phyloP scores from a whole-genome alignment of 352 stramenopile species.

The Saprolegnia diclina region DNA sequence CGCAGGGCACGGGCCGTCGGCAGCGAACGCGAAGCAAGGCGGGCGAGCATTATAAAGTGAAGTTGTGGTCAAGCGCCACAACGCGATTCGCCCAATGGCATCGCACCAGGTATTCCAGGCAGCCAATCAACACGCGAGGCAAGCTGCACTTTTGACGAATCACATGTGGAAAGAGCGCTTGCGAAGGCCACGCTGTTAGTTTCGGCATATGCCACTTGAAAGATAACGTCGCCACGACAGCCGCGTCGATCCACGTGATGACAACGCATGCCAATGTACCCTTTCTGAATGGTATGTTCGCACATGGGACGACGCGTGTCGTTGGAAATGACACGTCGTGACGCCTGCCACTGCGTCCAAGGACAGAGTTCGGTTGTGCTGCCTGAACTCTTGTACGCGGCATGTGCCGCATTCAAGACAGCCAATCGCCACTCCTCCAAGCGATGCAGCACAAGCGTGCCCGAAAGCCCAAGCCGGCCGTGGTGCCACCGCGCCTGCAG shows the following conservation, averaged over 20 bases:
- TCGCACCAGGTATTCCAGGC: not conserved
- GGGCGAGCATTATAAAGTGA: slow-evolving; percentile 23
- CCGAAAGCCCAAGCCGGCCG: not conserved
- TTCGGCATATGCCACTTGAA: not conserved
- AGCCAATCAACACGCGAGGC: not conserved
- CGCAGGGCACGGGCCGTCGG: not conserved
- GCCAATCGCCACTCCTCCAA: not conserved
- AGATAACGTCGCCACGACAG: too few species aligned
- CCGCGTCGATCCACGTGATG: too few species aligned
- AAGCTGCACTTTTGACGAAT: slow-evolving; percentile 4
- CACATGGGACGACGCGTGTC: not conserved
- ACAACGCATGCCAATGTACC: too few species aligned
- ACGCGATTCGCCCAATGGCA: not conserved
- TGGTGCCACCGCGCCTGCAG: not conserved
- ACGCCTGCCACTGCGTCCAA: not conserved
- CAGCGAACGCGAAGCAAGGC: not conserved
- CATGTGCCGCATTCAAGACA: not conserved
- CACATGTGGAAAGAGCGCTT: not conserved
- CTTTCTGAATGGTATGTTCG: too few species aligned
- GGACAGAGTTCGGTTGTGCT: too few species aligned
- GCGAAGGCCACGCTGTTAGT: not conserved
- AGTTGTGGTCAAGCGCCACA: not conserved
- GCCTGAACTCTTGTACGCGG: not conserved
- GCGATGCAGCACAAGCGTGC: not conserved
- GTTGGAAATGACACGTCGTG: not conserved